Conservation (phyloP, 169 alveolate genomes). For the Plasmodium fragile region DNA sequence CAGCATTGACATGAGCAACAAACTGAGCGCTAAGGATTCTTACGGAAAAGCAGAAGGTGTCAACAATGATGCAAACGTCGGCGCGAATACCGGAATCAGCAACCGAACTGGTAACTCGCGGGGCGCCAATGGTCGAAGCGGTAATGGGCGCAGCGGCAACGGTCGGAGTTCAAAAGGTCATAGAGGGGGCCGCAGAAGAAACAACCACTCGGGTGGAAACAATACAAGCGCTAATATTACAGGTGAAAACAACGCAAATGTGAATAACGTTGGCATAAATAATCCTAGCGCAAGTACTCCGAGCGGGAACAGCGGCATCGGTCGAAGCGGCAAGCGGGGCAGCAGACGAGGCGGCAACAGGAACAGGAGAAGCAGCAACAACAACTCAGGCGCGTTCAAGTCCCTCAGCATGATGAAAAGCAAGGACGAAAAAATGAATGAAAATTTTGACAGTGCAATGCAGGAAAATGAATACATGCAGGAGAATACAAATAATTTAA, state of each 20-base stretch:
- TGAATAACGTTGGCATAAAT: background rate
- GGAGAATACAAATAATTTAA: slow-evolving; percentile 10
- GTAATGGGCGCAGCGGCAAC: background rate
- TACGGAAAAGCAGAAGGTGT: background rate
- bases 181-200: background rate
- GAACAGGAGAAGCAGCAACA: slow-evolving; percentile 23
- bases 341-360: background rate
- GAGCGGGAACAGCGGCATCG: background rate
- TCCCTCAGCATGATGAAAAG: slow-evolving; percentile 23
- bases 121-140: slow-evolving; percentile 1
- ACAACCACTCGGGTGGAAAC: background rate
- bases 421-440: slow-evolving; percentile 22
- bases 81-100: background rate
- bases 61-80: slow-evolving; percentile 6
- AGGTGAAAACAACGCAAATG: background rate
- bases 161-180: slow-evolving; percentile 4
- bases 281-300: background rate
- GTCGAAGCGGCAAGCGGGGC: background rate
- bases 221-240: background rate
- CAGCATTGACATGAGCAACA: slow-evolving; percentile 9
- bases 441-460: slow-evolving; percentile 6
- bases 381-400: slow-evolving; percentile 8
- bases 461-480: background rate
- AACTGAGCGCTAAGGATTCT: slow-evolving; percentile 1
- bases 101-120: slow-evolving; percentile 5